Conservation (phyloP, 768 basidiomycete genomes). For the Hypsizygus marmoreus region DNA sequence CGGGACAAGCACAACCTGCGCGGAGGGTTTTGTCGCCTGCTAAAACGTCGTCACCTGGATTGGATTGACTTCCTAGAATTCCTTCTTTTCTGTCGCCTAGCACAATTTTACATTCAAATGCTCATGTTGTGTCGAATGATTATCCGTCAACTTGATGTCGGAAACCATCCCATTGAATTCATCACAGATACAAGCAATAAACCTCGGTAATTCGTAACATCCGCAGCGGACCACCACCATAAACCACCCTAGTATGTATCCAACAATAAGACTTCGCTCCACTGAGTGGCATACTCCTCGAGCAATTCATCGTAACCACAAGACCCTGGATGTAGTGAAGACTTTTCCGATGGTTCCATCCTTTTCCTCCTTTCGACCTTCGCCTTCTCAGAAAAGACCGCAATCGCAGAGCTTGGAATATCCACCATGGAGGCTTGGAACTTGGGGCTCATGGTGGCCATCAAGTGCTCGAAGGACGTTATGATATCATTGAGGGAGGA, state of each 20-base stretch:
- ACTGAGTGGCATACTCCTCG: conserved; percentile 4
- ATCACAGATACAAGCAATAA: neutral
- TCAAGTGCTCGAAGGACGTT: conserved; percentile 20
- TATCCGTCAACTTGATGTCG: too few species aligned
- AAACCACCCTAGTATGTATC: conserved; percentile 9
- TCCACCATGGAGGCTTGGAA: conserved; percentile 5
- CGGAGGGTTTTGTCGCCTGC: conserved; percentile 51
- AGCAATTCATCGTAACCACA: neutral
- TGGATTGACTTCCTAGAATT: conserved; percentile 38
- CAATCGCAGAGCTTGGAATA: neutral
- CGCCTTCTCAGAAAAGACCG: neutral
- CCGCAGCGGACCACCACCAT: neutral
- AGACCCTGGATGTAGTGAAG: neutral
- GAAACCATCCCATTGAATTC: too few species aligned
- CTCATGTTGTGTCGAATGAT: too few species aligned
- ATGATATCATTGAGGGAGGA: conserved; percentile 21
- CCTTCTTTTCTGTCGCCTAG: too few species aligned
- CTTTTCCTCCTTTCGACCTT: neutral
- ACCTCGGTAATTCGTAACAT: neutral
- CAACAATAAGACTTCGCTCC: conserved; percentile 11
- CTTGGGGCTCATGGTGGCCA: conserved; percentile 14
- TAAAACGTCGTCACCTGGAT: conserved; percentile 34
- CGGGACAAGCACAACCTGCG: conserved; percentile 30
- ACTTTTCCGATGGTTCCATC: too few species aligned
- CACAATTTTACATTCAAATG: too few species aligned